These are phyloP conservation scores for Heterobasidion irregulare DNA, from an alignment of 1,284 basidiomycete species.

Conservation along the genomic window DNA sequence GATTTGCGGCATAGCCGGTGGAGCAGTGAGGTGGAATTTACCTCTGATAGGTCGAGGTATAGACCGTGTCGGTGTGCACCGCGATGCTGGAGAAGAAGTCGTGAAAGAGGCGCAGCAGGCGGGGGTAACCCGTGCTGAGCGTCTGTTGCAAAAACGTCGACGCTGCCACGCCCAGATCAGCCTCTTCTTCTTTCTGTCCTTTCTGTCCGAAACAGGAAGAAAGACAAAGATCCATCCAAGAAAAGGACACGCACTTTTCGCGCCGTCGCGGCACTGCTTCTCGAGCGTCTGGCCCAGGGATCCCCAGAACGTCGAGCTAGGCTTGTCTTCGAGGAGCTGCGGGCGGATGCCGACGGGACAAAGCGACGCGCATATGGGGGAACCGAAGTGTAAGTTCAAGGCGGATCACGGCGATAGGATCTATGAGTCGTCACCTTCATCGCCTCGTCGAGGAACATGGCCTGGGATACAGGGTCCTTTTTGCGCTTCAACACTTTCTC, in stretches of 20 bases:
- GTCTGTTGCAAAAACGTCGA: conserved; percentile 85
- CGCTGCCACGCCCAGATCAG: conserved; percentile 27
- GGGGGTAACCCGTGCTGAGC: conserved; percentile 78
- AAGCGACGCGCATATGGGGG: not conserved
- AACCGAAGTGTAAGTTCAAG: not conserved
- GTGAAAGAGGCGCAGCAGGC: conserved; percentile 83
- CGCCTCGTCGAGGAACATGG: conserved; percentile 83
- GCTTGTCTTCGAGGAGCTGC: conserved; percentile 77
- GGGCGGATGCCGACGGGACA: not conserved
- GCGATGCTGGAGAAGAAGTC: conserved; percentile 94
- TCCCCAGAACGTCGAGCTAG: conserved; percentile 88
- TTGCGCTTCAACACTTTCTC: conserved; percentile 91
- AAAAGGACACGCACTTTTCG: conserved; percentile 47
- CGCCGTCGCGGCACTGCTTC: conserved; percentile 67
- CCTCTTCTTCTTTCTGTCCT: not conserved
- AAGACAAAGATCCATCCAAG: not conserved
- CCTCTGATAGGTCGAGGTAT: conserved; percentile 81
- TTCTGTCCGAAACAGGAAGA: no score
- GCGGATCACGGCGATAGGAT: no score
- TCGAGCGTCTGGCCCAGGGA: conserved; percentile 76
- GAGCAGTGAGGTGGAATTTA: conserved; percentile 18
- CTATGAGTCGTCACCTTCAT: conserved; percentile 56
- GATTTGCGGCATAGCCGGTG: not conserved
- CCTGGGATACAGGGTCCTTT: conserved; percentile 70
- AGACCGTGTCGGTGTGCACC: conserved; percentile 89